Conservation (phyloP, 331 rosid genomes). For the Rhamnella rubrinervis region DNA sequence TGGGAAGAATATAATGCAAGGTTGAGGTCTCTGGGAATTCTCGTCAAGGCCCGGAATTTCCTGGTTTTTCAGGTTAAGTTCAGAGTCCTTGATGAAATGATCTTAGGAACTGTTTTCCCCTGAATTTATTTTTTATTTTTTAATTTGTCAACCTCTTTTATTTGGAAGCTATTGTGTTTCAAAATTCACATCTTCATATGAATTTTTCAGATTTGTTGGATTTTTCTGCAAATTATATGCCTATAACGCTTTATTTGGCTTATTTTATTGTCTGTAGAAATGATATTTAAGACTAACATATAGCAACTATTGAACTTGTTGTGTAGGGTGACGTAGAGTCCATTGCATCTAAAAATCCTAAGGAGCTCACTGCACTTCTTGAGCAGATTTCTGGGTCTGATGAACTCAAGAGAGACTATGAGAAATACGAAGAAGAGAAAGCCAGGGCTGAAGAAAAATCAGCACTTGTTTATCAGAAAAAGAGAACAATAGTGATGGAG, state of each 20-base stretch:
- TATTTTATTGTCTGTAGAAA: no score
- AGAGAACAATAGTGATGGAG: slow-evolving; percentile 73
- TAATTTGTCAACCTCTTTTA: not conserved
- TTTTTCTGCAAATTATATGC: no score
- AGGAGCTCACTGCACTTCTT: slow-evolving; percentile 75
- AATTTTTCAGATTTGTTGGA: no score
- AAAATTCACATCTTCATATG: no score
- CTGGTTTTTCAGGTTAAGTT: slow-evolving; percentile 82
- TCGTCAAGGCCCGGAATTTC: slow-evolving; percentile 96
- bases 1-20: slow-evolving; percentile 74
- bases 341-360: slow-evolving; percentile 87
- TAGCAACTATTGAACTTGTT: slow-evolving; percentile 12
- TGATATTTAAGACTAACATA: not conserved
- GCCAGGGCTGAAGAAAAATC: slow-evolving; percentile 79
- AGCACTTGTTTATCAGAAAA: slow-evolving; percentile 78
- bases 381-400: slow-evolving; percentile 97
- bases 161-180: slow-evolving; percentile 1
- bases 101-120: not conserved
- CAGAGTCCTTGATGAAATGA: not conserved
- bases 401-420: slow-evolving; percentile 76
- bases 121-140: not conserved
- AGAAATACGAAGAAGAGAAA: slow-evolving; percentile 73
- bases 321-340: slow-evolving; percentile 93
- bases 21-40: slow-evolving; percentile 76
- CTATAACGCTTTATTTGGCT: no score